Conservation (phyloP, 495 filamentous ascomycete species). For the Geoglossum glabrum region DNA sequence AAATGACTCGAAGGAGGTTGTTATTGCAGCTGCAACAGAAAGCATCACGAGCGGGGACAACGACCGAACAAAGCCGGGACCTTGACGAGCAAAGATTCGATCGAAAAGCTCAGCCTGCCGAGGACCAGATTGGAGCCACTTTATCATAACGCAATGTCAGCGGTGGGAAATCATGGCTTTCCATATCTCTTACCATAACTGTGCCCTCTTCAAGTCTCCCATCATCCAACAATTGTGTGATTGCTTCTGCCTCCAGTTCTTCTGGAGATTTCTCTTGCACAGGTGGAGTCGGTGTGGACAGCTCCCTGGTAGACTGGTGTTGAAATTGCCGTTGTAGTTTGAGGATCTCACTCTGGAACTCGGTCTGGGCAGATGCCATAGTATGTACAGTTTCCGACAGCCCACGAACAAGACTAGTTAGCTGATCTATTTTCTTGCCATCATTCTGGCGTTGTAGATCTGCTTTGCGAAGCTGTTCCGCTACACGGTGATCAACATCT, state of each 20-base stretch:
- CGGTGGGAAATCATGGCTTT: background rate
- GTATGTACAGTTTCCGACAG: constrained; percentile 52
- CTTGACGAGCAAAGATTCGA: constrained; percentile 51
- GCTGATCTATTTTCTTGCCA: constrained; percentile 60
- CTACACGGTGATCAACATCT: constrained; percentile 45
- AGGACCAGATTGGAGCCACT: constrained; percentile 66
- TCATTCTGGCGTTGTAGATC: constrained; percentile 54
- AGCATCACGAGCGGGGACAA: constrained; percentile 60
- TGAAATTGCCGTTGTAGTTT: constrained; percentile 25
- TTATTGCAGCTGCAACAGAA: constrained; percentile 67
- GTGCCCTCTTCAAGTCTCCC: constrained; percentile 53
- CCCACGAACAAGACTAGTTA: constrained; percentile 48
- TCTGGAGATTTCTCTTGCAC: constrained; percentile 31
- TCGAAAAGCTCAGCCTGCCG: constrained; percentile 62
- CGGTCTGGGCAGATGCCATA: constrained; percentile 43
- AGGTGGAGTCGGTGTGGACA: constrained; percentile 17
- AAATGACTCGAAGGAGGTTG: constrained; percentile 44
- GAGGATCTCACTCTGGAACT: constrained; percentile 39
- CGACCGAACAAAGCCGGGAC: constrained; percentile 48
- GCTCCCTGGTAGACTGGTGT: constrained; percentile 18
- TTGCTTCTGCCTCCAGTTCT: constrained; percentile 41
- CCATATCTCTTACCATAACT: constrained; percentile 28
- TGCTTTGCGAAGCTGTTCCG: constrained; percentile 38
- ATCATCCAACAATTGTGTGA: constrained; percentile 41
- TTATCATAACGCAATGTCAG: constrained; percentile 10